phyloP scores from a whole-genome alignment of 2,329 filamentous ascomycete genomes.

The Aspergillus sp. region DNA sequence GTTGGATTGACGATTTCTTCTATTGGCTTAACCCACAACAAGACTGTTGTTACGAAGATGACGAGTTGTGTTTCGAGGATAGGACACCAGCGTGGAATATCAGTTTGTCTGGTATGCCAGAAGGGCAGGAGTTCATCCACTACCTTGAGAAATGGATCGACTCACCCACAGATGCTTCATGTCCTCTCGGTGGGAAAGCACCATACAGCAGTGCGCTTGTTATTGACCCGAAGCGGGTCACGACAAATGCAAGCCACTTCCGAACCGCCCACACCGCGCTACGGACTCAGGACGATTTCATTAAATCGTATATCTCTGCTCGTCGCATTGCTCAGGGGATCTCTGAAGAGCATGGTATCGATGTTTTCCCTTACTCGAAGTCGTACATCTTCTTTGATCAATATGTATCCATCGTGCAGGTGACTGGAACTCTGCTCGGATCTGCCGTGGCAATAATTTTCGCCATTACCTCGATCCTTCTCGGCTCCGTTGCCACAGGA shows the following conservation, averaged over 20 bases:
- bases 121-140: slow-evolving; percentile 83
- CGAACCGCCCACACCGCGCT: slow-evolving; percentile 85
- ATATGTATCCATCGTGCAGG: slow-evolving; percentile 78
- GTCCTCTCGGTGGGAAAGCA: slow-evolving; percentile 84
- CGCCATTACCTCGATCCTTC: slow-evolving; percentile 71
- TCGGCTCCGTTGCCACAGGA: slow-evolving; percentile 81
- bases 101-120: slow-evolving; percentile 85
- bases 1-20: slow-evolving; percentile 97
- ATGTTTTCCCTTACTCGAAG: slow-evolving; percentile 94
- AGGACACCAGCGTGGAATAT: slow-evolving; percentile 84
- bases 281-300: slow-evolving; percentile 87
- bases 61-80: slow-evolving; percentile 73
- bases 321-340: slow-evolving; percentile 82
- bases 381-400: slow-evolving; percentile 99
- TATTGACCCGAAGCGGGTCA: slow-evolving; percentile 65
- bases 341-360: slow-evolving; percentile 66
- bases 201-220: slow-evolving; percentile 84
- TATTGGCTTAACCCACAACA: slow-evolving; percentile 90
- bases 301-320: slow-evolving; percentile 82
- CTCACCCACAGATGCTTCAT: slow-evolving; percentile 76
- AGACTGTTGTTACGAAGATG: slow-evolving; percentile 71
- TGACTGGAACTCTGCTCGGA: slow-evolving; percentile 77
- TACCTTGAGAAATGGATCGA: slow-evolving; percentile 83
- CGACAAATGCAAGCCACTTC: slow-evolving; percentile 84
- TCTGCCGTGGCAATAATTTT: slow-evolving; percentile 86